phyloP scores from a whole-genome alignment of 2,329 filamentous ascomycete genomes.

The Botryotinia narcissicola region DNA sequence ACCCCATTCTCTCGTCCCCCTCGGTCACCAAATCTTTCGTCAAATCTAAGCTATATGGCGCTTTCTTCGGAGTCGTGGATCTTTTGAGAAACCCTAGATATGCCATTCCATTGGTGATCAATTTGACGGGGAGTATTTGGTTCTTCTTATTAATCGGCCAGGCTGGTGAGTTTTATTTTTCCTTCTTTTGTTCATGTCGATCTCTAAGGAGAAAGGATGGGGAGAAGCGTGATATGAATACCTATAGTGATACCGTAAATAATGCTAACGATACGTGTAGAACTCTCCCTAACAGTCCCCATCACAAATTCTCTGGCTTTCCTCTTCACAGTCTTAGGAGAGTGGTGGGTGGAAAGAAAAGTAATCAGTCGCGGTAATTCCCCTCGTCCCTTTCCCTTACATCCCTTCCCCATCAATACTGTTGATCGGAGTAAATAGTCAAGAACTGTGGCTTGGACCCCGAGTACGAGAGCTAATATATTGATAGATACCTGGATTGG shows the following conservation, averaged over 20 bases:
- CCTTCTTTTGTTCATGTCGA: background rate
- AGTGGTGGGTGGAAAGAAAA: constrained; percentile 93
- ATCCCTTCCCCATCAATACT: background rate
- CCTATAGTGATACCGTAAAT: background rate
- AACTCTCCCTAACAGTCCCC: constrained; percentile 88
- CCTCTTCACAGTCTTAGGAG: constrained; percentile 90
- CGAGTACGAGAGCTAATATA: background rate
- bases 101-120: constrained; percentile 78
- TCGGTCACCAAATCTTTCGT: constrained; percentile 58
- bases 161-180: constrained; percentile 63
- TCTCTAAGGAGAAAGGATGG: background rate
- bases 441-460: background rate
- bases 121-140: constrained; percentile 92
- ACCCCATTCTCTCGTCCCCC: constrained; percentile 52
- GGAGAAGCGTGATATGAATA: background rate
- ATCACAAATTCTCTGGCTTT: constrained; percentile 95
- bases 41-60: constrained; percentile 58
- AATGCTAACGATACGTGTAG: constrained; percentile 45
- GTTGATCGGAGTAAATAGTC: background rate
- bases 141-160: constrained; percentile 93
- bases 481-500: constrained; percentile 74
- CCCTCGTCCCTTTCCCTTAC: background rate
- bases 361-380: constrained; percentile 74
- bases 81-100: constrained; percentile 79
- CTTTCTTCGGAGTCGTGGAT: constrained; percentile 74